Evolutionary conservation across 2,329 filamentous ascomycete species (phyloP).

Genomic region (Cercospora sp.): DNA sequence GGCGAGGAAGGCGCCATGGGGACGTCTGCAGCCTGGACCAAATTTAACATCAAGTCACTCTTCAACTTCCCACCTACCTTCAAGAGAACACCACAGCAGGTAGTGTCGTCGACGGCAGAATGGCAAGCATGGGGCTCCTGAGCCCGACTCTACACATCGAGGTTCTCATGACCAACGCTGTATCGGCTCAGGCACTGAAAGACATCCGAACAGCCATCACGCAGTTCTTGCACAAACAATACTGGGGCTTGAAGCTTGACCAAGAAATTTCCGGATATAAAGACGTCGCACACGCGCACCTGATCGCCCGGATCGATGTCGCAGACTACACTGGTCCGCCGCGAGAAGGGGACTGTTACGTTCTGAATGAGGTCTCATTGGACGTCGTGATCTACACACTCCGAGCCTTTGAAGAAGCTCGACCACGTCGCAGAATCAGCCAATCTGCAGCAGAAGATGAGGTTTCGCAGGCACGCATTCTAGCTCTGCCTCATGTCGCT

Average conservation of each 20-base stretch:
- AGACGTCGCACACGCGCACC: conserved; percentile 31
- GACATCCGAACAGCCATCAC: conserved; percentile 34
- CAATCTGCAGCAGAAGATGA: conserved; percentile 32
- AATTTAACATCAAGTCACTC: neutral
- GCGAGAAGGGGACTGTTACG: conserved; percentile 28
- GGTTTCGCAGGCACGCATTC: conserved; percentile 37
- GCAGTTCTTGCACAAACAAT: conserved; percentile 34
- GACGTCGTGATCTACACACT: conserved; percentile 49
- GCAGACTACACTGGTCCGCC: conserved; percentile 43
- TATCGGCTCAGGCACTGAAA: neutral
- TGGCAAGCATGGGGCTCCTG: conserved; percentile 23
- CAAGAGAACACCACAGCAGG: neutral
- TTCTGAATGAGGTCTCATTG: conserved; percentile 40
- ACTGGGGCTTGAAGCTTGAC: conserved; percentile 22
- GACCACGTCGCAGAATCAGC: conserved; percentile 28
- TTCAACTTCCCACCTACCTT: neutral
- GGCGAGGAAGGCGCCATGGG: neutral
- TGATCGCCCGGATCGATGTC: conserved; percentile 41
- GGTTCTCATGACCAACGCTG: conserved; percentile 37
- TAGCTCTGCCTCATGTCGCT: conserved; percentile 42
- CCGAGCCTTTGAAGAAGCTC: conserved; percentile 31
- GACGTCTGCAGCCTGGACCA: neutral
- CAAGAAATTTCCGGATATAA: conserved; percentile 23
- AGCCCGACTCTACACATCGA: conserved; percentile 44
- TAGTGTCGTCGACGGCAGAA: conserved; percentile 6